Percentiles rank a stretch among this genome's conserved stretches.
Conservation (phyloP, 345 rosid species). For the Brassica nigra region DNA sequence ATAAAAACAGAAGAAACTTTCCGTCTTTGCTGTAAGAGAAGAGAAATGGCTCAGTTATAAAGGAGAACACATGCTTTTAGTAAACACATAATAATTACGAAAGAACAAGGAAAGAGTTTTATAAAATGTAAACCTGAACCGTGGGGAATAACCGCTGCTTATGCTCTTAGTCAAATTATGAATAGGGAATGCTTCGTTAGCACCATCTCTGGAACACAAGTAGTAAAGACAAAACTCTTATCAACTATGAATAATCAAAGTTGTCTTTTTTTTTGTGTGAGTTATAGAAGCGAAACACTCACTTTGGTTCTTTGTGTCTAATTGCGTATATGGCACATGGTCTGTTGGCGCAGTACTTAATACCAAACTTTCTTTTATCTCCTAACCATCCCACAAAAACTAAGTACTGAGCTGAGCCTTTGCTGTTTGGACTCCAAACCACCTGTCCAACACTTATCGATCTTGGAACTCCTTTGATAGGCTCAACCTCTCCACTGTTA, state of each 20-base stretch:
- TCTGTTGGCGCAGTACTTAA: slow-evolving; percentile 84
- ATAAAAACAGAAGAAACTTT: slow-evolving; percentile 69
- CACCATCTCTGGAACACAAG: slow-evolving; percentile 51
- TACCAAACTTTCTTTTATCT: slow-evolving; percentile 79
- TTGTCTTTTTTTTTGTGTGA: slow-evolving; percentile 8
- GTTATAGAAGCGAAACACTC: slow-evolving; percentile 24
- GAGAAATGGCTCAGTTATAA: not conserved
- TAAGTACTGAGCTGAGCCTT: slow-evolving; percentile 53
- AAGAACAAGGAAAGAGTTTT: not conserved
- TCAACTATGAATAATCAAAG: not conserved
- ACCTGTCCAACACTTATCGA: slow-evolving; percentile 89
- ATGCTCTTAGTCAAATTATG: slow-evolving; percentile 67
- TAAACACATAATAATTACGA: not conserved
- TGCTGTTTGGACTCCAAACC: slow-evolving; percentile 74
- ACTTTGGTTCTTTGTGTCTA: slow-evolving; percentile 59
- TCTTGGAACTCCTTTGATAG: slow-evolving; percentile 66
- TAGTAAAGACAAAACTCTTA: not conserved
- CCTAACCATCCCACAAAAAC: slow-evolving; percentile 92
- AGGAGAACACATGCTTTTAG: not conserved
- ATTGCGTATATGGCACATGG: slow-evolving; percentile 74
- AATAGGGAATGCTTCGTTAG: slow-evolving; percentile 45
- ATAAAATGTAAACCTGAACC: slow-evolving; percentile 64
- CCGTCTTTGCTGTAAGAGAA: slow-evolving; percentile 73
- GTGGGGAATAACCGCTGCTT: slow-evolving; percentile 76
- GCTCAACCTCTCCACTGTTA: slow-evolving; percentile 71